Evolutionary conservation across 768 basidiomycete species (phyloP), one percentile per base, ranked within the genome.

Genomic region (Gymnopilus dilepis): DNA sequence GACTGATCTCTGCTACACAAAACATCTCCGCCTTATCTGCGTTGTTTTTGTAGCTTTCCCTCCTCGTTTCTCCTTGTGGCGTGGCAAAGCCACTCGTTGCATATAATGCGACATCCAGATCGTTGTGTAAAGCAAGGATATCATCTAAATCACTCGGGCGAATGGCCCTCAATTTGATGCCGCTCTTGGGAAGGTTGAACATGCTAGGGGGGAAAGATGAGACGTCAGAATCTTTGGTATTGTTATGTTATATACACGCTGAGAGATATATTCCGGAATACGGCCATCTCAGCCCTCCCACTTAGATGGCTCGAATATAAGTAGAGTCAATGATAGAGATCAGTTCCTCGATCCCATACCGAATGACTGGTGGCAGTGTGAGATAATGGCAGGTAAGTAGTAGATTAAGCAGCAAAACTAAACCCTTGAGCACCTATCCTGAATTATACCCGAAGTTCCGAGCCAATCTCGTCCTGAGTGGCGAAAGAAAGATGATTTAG

Each of bases 11-110:
- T 28, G 33, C 40, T 21, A 55, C 38, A 53, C 52, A 60, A 21
- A 45, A 58, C 45, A 58, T 8, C 33, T 58, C 57, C 2, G 57
- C 43, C 12, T 58, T 58, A 8, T 58, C 57, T 21, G 22, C 45
- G 9, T 48, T 31, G 7, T 58, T 43, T 33, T 48, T 58, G n/a
- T 26, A 48, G 30, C 47, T 48, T 15, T 58, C 43, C 47, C 28
- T 58, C 40, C 42, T 34, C 21, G 28, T 26, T 33, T 58, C 57
- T 34, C 57, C 47, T 17, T 48, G 42, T 6, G 57, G 45, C n/a
- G 28, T 26, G 43, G 37, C 42, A 26, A 58, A 58, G 8, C 43
- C 40, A 17, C 42, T 45, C 13, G 45, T 47, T n/a, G 42, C 42
- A 6, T 47, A 43, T 12, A 22, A 22, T 13, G 45, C 57, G 11